phyloP scores from a whole-genome alignment of 371 early-diverging fungal genomes.

The Mortierella sp. region DNA sequence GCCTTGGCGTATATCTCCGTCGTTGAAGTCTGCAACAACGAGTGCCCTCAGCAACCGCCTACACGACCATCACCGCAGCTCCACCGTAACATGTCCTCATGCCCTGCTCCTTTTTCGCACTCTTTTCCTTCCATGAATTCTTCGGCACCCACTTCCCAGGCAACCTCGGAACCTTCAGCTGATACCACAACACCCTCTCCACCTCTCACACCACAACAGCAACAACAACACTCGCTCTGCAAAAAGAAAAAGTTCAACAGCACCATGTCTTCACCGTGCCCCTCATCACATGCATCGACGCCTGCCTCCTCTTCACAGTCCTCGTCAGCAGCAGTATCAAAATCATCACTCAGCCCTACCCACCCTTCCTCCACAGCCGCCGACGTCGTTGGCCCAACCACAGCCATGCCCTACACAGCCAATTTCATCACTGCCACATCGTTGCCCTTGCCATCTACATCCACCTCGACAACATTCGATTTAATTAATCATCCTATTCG shows the following conservation, averaged over 20 bases:
- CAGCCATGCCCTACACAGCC: neutral
- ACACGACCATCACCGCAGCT: too few relatives aligned
- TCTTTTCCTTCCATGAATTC: slow-evolving; percentile 1
- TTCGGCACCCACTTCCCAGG: neutral
- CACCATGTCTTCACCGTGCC: neutral
- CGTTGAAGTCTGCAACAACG: too few relatives aligned
- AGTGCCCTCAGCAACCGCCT: too few relatives aligned
- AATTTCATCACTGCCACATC: slow-evolving; percentile 8
- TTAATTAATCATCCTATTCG: slow-evolving; percentile 53
- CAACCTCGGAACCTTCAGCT: slow-evolving; percentile 6
- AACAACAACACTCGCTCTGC: slow-evolving; percentile 1
- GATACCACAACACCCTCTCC: slow-evolving; percentile 23
- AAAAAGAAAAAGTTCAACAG: neutral
- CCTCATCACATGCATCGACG: too few relatives aligned
- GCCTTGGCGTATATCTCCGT: too few relatives aligned
- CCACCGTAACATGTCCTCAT: neutral
- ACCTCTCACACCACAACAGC: slow-evolving; percentile 26
- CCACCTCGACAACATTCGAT: slow-evolving; percentile 15
- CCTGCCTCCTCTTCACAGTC: too few relatives aligned
- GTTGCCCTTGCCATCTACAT: neutral
- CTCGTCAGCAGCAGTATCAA: neutral
- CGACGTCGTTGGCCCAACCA: too few relatives aligned
- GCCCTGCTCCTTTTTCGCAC: neutral
- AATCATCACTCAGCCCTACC: neutral
- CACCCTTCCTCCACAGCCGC: slow-evolving; percentile 1